Evolutionary conservation across 2,329 filamentous ascomycete genomes (phyloP).

Genomic region (Pseudogymnoascus sp.): DNA sequence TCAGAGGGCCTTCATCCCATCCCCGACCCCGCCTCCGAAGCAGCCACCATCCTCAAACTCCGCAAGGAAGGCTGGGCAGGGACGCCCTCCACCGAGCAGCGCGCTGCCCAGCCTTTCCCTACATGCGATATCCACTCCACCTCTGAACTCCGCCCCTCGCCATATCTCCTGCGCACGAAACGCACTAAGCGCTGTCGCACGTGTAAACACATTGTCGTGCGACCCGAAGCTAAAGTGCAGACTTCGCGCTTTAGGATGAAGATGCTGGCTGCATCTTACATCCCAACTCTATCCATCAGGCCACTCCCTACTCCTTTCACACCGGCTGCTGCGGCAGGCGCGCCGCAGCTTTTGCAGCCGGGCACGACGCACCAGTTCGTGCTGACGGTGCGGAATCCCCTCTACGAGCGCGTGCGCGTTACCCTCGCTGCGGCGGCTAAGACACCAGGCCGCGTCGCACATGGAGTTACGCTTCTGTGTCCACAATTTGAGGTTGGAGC

Average conservation of each 20-base stretch:
- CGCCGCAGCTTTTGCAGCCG: slow-evolving; percentile 37
- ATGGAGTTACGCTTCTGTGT: slow-evolving; percentile 83
- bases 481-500: slow-evolving; percentile 91
- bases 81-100: slow-evolving; percentile 46
- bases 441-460: slow-evolving; percentile 68
- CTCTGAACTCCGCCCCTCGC: slow-evolving; percentile 70
- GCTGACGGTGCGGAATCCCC: slow-evolving; percentile 84
- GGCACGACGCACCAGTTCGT: slow-evolving; percentile 67
- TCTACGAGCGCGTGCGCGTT: slow-evolving; percentile 84
- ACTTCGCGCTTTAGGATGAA: slow-evolving; percentile 90
- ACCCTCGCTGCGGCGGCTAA: slow-evolving; percentile 75
- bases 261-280: slow-evolving; percentile 78
- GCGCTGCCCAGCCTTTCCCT: slow-evolving; percentile 12
- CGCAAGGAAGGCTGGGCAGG: slow-evolving; percentile 53
- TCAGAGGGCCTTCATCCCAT: slow-evolving; percentile 65
- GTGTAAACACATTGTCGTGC: slow-evolving; percentile 91
- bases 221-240: slow-evolving; percentile 83
- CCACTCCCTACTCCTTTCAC: slow-evolving; percentile 41
- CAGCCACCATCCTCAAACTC: slow-evolving; percentile 54
- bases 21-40: slow-evolving; percentile 41
- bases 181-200: slow-evolving; percentile 86
- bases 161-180: slow-evolving; percentile 80
- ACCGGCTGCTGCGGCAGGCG: slow-evolving; percentile 27
- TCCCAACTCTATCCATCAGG: slow-evolving; percentile 71
- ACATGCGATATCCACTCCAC: slow-evolving; percentile 47